These are phyloP conservation scores for Tricholoma sp. DNA, from an alignment of 768 basidiomycete genomes.

Conservation along the genomic window DNA sequence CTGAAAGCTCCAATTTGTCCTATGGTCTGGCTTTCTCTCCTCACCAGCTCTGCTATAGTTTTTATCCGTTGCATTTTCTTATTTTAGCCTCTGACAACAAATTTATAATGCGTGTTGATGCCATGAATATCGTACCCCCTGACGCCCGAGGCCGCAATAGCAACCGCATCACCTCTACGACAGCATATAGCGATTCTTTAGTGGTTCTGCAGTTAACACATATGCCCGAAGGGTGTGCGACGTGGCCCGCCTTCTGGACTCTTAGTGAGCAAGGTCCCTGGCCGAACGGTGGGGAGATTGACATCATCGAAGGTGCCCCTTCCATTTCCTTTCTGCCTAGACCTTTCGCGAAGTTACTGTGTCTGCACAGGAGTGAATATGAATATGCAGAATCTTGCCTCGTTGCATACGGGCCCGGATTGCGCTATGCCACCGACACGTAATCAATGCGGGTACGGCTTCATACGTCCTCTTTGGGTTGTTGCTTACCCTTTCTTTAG, in stretches of 20 bases:
- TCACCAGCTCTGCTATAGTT: neutral
- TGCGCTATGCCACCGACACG: slow-evolving; percentile 42
- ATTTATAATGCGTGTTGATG: slow-evolving; percentile 58
- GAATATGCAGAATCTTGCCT: slow-evolving; percentile 39
- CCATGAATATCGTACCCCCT: slow-evolving; percentile 28
- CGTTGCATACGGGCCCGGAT: slow-evolving; percentile 47
- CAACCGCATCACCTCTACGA: slow-evolving; percentile 44
- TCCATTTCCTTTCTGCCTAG: neutral
- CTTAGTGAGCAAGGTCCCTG: slow-evolving; percentile 45
- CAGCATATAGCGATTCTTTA: slow-evolving; percentile 41
- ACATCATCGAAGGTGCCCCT: slow-evolving; percentile 50
- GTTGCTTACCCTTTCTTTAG: slow-evolving; percentile 22
- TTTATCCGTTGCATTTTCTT: neutral
- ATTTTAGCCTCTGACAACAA: slow-evolving; percentile 30
- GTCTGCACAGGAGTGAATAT: slow-evolving; percentile 42
- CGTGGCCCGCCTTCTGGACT: slow-evolving; percentile 67
- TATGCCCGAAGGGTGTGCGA: slow-evolving; percentile 56
- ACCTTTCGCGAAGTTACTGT: neutral
- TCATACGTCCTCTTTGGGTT: neutral
- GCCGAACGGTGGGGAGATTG: slow-evolving; percentile 59
- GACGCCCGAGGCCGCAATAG: slow-evolving; percentile 49
- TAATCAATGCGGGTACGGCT: slow-evolving; percentile 42
- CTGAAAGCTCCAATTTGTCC: slow-evolving; percentile 38
- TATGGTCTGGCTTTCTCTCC: slow-evolving; percentile 30
- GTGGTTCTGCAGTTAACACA: slow-evolving; percentile 49